Evolutionary conservation across 225 moss, liverwort and hornwort species (phyloP), one percentile per base, ranked within the genome.

Genomic region (Anthoceros angustus): DNA sequence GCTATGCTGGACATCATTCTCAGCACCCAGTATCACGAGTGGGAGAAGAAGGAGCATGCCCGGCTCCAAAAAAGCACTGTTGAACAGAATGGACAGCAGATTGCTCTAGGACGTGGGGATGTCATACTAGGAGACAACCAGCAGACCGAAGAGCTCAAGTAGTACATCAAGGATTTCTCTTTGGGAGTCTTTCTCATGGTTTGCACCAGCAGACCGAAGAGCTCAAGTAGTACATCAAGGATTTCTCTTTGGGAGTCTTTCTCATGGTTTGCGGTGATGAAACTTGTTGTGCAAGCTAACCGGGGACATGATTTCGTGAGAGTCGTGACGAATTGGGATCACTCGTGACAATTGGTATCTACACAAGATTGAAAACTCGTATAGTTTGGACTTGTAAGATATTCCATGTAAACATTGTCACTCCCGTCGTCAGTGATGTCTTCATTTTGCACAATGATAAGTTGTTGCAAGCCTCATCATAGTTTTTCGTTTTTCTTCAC

Each of bases 1-100:
- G 94, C 90, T 42, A 94, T 94, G 86, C 75, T 94, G 18, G 90
- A 94, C 68, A 94, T 90, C 55, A 55, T 55, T 55, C 55, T 55
- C 7, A 23, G n/a, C 18, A 55, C 55, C n/a, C 55, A 55, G 4
- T 55, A 55, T 23, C 55, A 55, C n/a, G 55, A 55, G 55, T 55
- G 55, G 55, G n/a, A 55, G 55, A 55, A 55, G 55, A 23, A 15
- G 5, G 55, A 55, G 55, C 55, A 55, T 18, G 55, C 18, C 12
- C 18, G 23, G 55, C 16, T 15, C 18, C n/a, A 18, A 15, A 20
- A 15, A 23, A 8, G 14, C 3, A 4, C 55, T 20, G 55, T 7
- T 18, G n/a, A 20, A 55, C 7, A 15, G 6, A 23, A 18, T 55
- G 8, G 7, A 55, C n/a, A 55, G n/a, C n/a, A 23, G 55, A 23